Base-by-base conservation (phyloP, 2,329 filamentous ascomycete genomes). In the Penicillium sp. region DNA sequence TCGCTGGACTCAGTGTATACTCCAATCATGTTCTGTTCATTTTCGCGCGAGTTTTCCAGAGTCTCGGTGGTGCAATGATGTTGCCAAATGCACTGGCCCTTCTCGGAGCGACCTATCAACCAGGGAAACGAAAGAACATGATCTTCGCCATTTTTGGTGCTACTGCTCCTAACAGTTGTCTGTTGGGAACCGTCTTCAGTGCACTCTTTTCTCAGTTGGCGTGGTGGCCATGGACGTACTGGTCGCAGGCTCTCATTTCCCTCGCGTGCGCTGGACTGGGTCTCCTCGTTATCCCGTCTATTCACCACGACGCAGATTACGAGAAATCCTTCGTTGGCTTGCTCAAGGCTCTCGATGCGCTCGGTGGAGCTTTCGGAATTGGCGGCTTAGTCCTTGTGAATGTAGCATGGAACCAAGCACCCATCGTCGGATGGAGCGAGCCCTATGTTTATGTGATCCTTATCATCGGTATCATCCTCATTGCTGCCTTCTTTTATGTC, bases 351-450 rank as follows among this genome's bases (percentile, higher is more conserved):
- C 50, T 71, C 7, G 79, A 82, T 57, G 58, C 75, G 10, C 63
- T 72, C 2, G 79, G 78, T 16, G 73, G 74, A 3, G 55, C 67
- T 5, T 67, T 74, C 0, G 85, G 86, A 1, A 76, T 88, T 16
- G 73, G 75, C 0, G 80, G 80, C 0, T 72, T 89, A 22, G 75
- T 87, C 0, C 74, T 89, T 16, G 79, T 89, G 71, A 88, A 87
- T 66, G 83, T 89, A 61, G 83, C 85, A 0, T 88, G 84, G 83
- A 88, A 86, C 55, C 85, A 89, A 64, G 85, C 83, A 0, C 80
- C 83, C 0, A 75, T 83, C 0, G 81, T 79, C 1, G 84, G 84
- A 1, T 89, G 86, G 86, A 60, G 71, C 1, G 74, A 77, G 6
- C 74, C 83, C 0, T 84, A 84, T 52, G 76, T 86, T n/a, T 81